phyloP scores from a whole-genome alignment of 768 basidiomycete species.

The Clathrus columnatus region DNA sequence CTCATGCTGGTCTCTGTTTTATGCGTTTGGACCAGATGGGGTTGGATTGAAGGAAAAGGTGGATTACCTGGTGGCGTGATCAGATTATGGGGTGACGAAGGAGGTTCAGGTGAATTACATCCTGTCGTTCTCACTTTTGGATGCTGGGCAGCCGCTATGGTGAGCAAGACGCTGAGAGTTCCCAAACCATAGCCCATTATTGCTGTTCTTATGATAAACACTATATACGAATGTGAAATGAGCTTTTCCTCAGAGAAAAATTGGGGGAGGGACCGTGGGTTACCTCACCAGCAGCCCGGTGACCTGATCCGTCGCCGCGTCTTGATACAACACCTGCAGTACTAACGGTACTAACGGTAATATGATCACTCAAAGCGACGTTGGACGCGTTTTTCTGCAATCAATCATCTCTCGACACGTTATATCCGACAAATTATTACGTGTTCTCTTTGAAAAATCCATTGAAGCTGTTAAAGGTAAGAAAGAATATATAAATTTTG shows the following conservation, averaged over 20 bases:
- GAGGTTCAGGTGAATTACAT: constrained; percentile 81
- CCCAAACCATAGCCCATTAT: constrained; percentile 49
- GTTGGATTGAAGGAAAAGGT: constrained; percentile 72
- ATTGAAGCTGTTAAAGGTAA: constrained; percentile 60
- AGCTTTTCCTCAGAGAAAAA: too few species aligned
- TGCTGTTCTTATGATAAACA: background rate
- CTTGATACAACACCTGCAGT: background rate
- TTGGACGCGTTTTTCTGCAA: constrained; percentile 72
- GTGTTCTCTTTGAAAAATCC: constrained; percentile 59
- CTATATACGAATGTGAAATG: too few species aligned
- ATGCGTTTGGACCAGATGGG: constrained; percentile 74
- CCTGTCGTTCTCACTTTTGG: constrained; percentile 68
- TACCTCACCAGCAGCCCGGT: background rate
- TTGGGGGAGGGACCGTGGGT: background rate
- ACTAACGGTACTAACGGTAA: constrained; percentile 13
- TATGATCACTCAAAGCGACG: constrained; percentile 50
- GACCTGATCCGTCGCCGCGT: background rate
- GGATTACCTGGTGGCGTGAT: constrained; percentile 72
- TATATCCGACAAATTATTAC: constrained; percentile 55
- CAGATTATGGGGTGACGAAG: constrained; percentile 60
- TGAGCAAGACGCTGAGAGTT: constrained; percentile 90
- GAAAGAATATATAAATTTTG: background rate
- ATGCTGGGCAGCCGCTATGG: constrained; percentile 91
- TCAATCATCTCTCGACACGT: constrained; percentile 63
- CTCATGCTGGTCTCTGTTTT: constrained; percentile 70